These are phyloP conservation scores for Protea cynaroides DNA, from an alignment of 164 flowering plant species.

Conservation along the genomic window DNA sequence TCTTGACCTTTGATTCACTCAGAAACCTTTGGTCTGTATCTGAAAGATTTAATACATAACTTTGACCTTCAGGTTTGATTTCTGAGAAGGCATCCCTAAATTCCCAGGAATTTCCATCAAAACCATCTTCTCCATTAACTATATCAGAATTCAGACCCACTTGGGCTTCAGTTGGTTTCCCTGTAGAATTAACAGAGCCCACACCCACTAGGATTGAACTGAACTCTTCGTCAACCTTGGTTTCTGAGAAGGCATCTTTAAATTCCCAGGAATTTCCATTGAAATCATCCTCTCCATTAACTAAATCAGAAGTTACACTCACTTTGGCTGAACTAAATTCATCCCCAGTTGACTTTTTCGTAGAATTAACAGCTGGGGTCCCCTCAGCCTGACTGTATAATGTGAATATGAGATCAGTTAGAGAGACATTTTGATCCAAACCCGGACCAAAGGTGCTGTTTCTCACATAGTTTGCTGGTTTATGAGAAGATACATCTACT, in stretches of 20 bases:
- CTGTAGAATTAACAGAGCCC: not conserved
- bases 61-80: slow-evolving; percentile 17
- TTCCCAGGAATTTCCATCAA: slow-evolving; percentile 61
- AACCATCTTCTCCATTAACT: slow-evolving; percentile 26
- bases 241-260: not conserved
- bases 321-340: slow-evolving; percentile 12
- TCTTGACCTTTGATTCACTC: slow-evolving; percentile 21
- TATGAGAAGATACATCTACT: slow-evolving; percentile 23
- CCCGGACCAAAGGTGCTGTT: slow-evolving; percentile 18
- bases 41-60: slow-evolving; percentile 11
- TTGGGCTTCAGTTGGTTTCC: not conserved
- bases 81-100: slow-evolving; percentile 46
- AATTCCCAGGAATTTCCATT: not conserved
- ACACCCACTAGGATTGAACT: not conserved
- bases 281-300: slow-evolving; percentile 20
- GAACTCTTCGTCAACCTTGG: not conserved
- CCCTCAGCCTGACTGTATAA: slow-evolving; percentile 52
- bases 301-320: slow-evolving; percentile 16
- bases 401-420: slow-evolving; percentile 51
- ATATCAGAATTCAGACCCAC: slow-evolving; percentile 17
- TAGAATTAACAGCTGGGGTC: slow-evolving; percentile 16
- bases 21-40: slow-evolving; percentile 12
- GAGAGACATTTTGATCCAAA: slow-evolving; percentile 20
- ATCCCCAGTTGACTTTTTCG: slow-evolving; percentile 19
- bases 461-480: slow-evolving; percentile 11